Evolutionary conservation across 2,329 filamentous ascomycete species (phyloP).

Genomic region (Sporothrix humicola): DNA sequence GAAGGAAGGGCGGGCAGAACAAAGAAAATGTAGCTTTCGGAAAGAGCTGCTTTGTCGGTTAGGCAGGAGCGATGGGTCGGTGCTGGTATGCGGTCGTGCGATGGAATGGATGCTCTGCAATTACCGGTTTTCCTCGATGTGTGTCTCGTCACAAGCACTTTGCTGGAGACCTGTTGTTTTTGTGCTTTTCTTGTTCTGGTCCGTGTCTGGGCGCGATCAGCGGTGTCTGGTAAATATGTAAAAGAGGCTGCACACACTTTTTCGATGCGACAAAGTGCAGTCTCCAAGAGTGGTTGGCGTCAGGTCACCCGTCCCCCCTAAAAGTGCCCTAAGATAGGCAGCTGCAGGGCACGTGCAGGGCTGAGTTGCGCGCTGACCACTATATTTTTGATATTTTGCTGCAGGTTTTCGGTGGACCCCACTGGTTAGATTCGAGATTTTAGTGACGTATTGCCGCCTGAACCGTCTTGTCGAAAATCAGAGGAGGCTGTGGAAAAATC

Average conservation of each 20-base stretch:
- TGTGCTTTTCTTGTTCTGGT: background rate
- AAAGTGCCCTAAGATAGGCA: background rate
- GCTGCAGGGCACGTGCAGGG: slow-evolving; percentile 21
- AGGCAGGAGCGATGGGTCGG: slow-evolving; percentile 3
- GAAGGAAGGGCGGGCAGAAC: slow-evolving; percentile 9
- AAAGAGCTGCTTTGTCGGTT: background rate
- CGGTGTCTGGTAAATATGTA: slow-evolving; percentile 17
- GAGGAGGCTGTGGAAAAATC: background rate
- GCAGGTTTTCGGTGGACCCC: background rate
- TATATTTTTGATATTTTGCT: background rate
- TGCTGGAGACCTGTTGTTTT: background rate
- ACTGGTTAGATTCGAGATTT: background rate
- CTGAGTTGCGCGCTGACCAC: background rate
- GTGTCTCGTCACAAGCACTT: background rate
- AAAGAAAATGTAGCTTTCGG: slow-evolving; percentile 12
- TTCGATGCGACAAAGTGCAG: background rate
- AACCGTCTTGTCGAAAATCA: background rate
- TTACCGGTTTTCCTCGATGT: background rate
- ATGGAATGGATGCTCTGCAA: slow-evolving; percentile 11
- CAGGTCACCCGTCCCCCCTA: background rate
- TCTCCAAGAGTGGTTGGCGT: background rate
- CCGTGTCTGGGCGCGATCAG: slow-evolving; percentile 4
- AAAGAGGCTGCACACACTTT: slow-evolving; percentile 5
- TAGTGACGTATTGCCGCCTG: slow-evolving; percentile 29
- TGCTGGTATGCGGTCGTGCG: background rate